Evolutionary conservation across 176 grass and related monocot species (phyloP).

Genomic region (Oryza meyeriana): DNA sequence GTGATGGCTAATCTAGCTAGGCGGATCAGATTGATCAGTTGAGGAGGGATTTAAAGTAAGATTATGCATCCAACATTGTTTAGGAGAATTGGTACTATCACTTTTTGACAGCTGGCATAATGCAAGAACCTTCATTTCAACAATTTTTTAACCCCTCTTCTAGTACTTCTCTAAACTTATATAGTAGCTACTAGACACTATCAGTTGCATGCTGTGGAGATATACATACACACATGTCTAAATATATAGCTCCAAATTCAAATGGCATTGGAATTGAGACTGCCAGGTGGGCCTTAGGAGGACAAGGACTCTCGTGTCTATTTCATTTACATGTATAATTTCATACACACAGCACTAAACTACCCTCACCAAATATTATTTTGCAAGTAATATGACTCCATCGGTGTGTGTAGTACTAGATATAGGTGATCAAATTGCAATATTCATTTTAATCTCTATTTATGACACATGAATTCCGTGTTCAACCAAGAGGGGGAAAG

Average conservation of each 20-base stretch:
- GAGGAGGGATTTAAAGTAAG: background rate
- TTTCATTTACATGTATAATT: background rate
- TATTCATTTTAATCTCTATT: background rate
- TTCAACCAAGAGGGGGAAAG: background rate
- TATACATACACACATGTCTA: background rate
- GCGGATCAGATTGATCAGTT: background rate
- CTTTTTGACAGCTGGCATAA: background rate
- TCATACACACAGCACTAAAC: background rate
- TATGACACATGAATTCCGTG: background rate
- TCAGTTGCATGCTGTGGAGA: background rate
- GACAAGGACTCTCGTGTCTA: background rate
- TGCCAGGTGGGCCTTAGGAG: background rate
- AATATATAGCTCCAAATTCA: background rate
- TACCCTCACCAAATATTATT: background rate
- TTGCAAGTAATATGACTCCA: background rate
- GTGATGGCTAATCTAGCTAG: background rate
- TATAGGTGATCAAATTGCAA: background rate
- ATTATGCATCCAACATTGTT: background rate
- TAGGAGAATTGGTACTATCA: background rate
- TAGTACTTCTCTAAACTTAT: conserved; percentile 3
- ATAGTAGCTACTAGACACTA: background rate
- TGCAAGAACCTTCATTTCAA: background rate
- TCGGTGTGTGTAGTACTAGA: background rate
- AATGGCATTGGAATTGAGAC: background rate
- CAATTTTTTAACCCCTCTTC: background rate